Conservation (phyloP, 2,329 filamentous ascomycete species). For the Escovopsis sp. region DNA sequence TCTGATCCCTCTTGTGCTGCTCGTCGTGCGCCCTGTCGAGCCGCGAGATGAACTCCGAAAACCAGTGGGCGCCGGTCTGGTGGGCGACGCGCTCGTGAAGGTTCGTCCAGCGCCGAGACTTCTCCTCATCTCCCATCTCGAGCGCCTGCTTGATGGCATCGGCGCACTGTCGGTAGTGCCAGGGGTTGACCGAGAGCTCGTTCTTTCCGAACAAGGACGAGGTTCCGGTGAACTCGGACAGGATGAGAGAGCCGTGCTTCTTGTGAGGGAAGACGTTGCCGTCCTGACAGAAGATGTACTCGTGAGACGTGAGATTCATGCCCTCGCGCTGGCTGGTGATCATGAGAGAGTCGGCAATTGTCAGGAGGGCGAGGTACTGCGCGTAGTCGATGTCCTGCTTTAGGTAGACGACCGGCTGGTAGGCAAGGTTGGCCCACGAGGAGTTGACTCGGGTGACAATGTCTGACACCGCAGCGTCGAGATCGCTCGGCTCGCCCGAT, state of each 20-base stretch:
- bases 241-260: constrained; percentile 75
- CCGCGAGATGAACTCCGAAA: constrained; percentile 54
- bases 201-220: constrained; percentile 69
- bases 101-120: constrained; percentile 55
- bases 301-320: constrained; percentile 93
- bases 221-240: constrained; percentile 91
- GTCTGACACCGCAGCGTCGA: constrained; percentile 78
- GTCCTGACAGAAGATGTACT: constrained; percentile 88
- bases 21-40: constrained; percentile 67
- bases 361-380: constrained; percentile 83
- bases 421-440: constrained; percentile 74
- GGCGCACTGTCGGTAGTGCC: constrained; percentile 82
- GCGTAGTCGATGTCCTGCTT: constrained; percentile 89
- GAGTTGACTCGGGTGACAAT: constrained; percentile 93
- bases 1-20: constrained; percentile 71
- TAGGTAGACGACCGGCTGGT: constrained; percentile 84
- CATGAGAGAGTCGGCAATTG: constrained; percentile 81
- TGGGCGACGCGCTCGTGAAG: constrained; percentile 59
- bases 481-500: constrained; percentile 71
- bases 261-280: constrained; percentile 53
- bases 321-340: constrained; percentile 91
- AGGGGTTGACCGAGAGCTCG: constrained; percentile 80
- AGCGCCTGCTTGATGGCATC: constrained; percentile 72
- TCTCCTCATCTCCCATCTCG: constrained; percentile 65
- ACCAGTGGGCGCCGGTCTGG: constrained; percentile 78